Percentiles rank a stretch among this genome's conserved stretches.
These are phyloP conservation scores for Verticillium nubilum DNA, from an alignment of 2,329 filamentous ascomycete species.

Conservation along the genomic window DNA sequence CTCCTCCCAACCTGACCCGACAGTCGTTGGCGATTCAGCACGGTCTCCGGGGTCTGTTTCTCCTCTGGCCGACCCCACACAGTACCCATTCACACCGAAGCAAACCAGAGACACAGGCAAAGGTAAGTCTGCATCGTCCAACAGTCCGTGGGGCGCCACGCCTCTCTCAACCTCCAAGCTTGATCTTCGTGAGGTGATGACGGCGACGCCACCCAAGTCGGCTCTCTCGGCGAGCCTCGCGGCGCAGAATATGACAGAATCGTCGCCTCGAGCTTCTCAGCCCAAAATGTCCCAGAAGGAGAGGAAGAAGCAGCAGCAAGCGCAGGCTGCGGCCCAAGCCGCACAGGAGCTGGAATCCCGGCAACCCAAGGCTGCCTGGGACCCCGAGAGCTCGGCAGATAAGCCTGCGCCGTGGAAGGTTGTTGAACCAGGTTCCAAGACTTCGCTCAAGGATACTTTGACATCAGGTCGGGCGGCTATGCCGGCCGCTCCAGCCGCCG, in stretches of 20 bases:
- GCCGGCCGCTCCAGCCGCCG: constrained; percentile 15
- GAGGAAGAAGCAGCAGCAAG: constrained; percentile 75
- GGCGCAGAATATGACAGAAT: constrained; percentile 40
- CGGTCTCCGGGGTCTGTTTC: background rate
- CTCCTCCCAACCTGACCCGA: background rate
- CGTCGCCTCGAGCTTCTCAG: constrained; percentile 28
- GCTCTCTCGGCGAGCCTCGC: constrained; percentile 49
- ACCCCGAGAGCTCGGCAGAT: constrained; percentile 29
- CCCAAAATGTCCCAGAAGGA: constrained; percentile 85
- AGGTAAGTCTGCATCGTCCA: constrained; percentile 10
- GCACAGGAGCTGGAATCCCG: constrained; percentile 27
- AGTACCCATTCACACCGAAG: background rate
- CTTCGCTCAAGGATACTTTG: constrained; percentile 44
- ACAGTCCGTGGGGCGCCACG: constrained; percentile 44
- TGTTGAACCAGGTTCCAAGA: constrained; percentile 40
- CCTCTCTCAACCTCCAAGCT: constrained; percentile 57
- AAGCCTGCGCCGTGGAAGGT: constrained; percentile 63
- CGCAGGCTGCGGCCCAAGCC: constrained; percentile 45
- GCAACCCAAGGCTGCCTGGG: constrained; percentile 38
- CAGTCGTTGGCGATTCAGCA: too few relatives aligned
- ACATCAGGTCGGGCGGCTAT: constrained; percentile 22
- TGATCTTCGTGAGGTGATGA: constrained; percentile 74
- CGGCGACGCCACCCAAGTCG: constrained; percentile 46
- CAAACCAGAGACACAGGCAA: constrained; percentile 2
- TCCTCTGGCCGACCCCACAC: background rate